phyloP scores from a whole-genome alignment of 2,329 filamentous ascomycete genomes.

The Mollisia scopiformis region DNA sequence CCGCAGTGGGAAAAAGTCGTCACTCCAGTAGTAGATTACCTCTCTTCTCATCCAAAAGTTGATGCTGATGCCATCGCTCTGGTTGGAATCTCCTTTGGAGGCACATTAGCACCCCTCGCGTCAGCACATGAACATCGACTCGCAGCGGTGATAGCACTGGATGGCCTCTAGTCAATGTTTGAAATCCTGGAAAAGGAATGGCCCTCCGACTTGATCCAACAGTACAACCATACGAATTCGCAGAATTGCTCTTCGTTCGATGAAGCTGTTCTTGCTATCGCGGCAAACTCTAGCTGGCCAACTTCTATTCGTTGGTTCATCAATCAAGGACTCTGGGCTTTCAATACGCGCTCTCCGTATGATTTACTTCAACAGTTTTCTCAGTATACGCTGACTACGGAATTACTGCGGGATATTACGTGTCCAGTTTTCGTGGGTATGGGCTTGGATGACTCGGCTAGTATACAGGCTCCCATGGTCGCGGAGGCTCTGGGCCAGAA shows the following conservation, averaged over 20 bases:
- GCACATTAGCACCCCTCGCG: constrained; percentile 43
- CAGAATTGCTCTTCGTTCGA: too few relatives aligned
- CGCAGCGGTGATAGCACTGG: constrained; percentile 42
- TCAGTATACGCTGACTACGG: background rate
- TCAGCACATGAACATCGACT: constrained; percentile 48
- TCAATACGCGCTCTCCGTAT: background rate
- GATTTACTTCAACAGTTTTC: background rate
- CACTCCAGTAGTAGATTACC: constrained; percentile 44
- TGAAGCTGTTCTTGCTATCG: too few relatives aligned
- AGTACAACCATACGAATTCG: too few relatives aligned
- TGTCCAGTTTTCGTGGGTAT: too few relatives aligned
- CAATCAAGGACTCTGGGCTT: constrained; percentile 1
- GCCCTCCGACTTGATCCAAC: too few relatives aligned
- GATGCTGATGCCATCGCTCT: constrained; percentile 39
- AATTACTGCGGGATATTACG: too few relatives aligned
- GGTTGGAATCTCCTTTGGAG: constrained; percentile 46
- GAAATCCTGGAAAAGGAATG: too few relatives aligned
- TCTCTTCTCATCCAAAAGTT: constrained; percentile 34
- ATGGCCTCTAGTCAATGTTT: too few relatives aligned
- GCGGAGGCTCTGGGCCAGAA: too few relatives aligned
- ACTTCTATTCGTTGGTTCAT: background rate
- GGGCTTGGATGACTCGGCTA: too few relatives aligned
- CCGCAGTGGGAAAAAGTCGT: constrained; percentile 46
- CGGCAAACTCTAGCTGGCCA: too few relatives aligned
- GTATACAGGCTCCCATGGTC: too few relatives aligned